Base-by-base conservation (phyloP, 306 rosid species). In the Dicorynia guianensis region DNA sequence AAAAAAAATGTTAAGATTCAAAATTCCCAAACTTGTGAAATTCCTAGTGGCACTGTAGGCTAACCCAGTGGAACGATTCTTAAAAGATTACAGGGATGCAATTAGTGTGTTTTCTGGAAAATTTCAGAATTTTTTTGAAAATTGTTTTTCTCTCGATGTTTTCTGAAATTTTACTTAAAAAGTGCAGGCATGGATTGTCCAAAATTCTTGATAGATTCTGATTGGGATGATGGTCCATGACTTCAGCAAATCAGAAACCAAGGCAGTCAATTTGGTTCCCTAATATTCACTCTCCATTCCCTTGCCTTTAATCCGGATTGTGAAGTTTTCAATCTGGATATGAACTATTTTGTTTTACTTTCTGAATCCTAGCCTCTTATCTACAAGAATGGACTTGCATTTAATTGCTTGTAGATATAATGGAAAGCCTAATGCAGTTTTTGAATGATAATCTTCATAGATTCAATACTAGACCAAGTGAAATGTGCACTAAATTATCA, bases 121-220 rank as follows among this genome's bases (percentile, higher is more conserved):
- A 25, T 25, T 25, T 25, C 30, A 25, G 30, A 25, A 25, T 1
- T 25, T 25, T 25, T 25, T 2, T 25, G 30, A 25, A 25, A 25
- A 25, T 25, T 25, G 30, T 1, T 25, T 25, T 25, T 25, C 30
- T 25, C 30, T 25, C 30, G 30, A 25, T 2, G 30, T 25, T 25
- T 25, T 25, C 30, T 25, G 30, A 25, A 25, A 25, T 25, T 25
- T 25, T 25, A 25, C 1, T 25, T 25, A 2, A 25, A 25, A 25
- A 25, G 30, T 25, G 30, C 30, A 2, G 30, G 30, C 56, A 20
- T 48, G 18, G 9, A 6, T 46, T 30, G 17, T 46, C 35, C 25
- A 46, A 67, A 57, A 57, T 42, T 30, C 55, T 18, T 49, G 74
- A 61, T 71, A n/a, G 53, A 0, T 75, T 76, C 78, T 56, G 63